Evolutionary conservation across 768 basidiomycete genomes (phyloP), one percentile per base, ranked within the genome.

Genomic region (Leccinum longicurvipes): DNA sequence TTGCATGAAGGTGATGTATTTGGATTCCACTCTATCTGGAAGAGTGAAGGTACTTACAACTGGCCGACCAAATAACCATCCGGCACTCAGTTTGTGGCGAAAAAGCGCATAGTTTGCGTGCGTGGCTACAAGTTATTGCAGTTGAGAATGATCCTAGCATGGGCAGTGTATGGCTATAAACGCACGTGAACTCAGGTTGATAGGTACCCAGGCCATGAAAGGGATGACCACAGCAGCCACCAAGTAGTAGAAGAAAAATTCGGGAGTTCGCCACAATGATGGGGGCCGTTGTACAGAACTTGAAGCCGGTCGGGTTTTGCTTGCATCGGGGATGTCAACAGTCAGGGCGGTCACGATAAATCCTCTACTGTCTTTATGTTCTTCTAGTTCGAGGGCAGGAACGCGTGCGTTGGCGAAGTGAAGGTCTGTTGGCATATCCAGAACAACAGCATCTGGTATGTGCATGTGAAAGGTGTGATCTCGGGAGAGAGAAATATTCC

Each of bases 1-100:
- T 2, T 41, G 25, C 9, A 47, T 34, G 32, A 24, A 12, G 23
- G n/a, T 50, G 53, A 53, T 41, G 24, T 9, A 8, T 42, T 23
- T 12, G 8, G 7, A 23, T 24, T 21, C 47, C 34, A 46, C 10
- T n/a, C 24, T 28, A 53, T 12, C 23, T 41, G 19, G n/a, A 39
- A 39, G 15, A 2, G 44, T 25, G 32, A 28, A 54, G 17, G 45
- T 6, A 78, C 89, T 73, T 65, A 96, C 95, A 12, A 95, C 80
- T 67, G 77, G 69, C 28, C 91, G 84, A 36, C 86, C 89, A 60
- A 86, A 83, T 19, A 98, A 69, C 94, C 95, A 98, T 0, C 95
- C 93, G 0, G 71, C 60, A 0, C 82, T 83, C 3, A 98, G 73
- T 56, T 78, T 77, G 14, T 72, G 63, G 2, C 75, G 72, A 71